Evolutionary conservation across 2,329 filamentous ascomycete genomes (phyloP).

Genomic region (Knufia fluminis): DNA sequence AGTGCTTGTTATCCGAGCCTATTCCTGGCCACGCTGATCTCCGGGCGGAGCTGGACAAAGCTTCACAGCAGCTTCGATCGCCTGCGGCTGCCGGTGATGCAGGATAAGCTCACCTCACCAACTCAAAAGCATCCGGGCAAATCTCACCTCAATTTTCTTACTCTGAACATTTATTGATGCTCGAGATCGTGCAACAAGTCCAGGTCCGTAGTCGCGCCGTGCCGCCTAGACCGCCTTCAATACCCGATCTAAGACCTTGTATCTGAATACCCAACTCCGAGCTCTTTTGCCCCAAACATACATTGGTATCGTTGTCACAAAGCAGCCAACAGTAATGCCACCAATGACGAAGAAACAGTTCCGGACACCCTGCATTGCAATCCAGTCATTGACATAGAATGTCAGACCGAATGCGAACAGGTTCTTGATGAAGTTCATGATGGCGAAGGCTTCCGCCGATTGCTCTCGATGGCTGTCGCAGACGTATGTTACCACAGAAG

Average conservation of each 20-base stretch:
- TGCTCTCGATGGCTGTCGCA: slow-evolving; percentile 33
- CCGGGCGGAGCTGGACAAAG: too few relatives aligned
- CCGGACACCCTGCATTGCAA: slow-evolving; percentile 30
- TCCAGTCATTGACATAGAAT: slow-evolving; percentile 35
- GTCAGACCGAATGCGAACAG: slow-evolving; percentile 33
- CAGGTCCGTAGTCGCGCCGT: too few relatives aligned
- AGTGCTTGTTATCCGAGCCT: too few relatives aligned
- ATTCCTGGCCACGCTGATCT: too few relatives aligned
- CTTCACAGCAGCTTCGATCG: too few relatives aligned
- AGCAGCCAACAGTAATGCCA: slow-evolving; percentile 28
- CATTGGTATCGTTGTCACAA: slow-evolving; percentile 29
- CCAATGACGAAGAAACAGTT: slow-evolving; percentile 32
- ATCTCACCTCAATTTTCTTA: too few relatives aligned
- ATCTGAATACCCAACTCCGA: not conserved
- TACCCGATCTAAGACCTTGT: slow-evolving; percentile 1
- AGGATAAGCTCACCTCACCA: too few relatives aligned
- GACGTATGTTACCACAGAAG: slow-evolving; percentile 31
- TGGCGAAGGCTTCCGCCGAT: slow-evolving; percentile 31
- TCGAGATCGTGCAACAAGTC: too few relatives aligned
- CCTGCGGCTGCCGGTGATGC: too few relatives aligned
- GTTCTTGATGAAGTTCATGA: slow-evolving; percentile 35
- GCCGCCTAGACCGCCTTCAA: not conserved
- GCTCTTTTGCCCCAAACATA: slow-evolving; percentile 10
- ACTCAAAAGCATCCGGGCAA: too few relatives aligned
- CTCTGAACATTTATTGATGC: too few relatives aligned